Evolutionary conservation across 2,329 filamentous ascomycete species (phyloP).

Genomic region (Diaporthe caulivora): DNA sequence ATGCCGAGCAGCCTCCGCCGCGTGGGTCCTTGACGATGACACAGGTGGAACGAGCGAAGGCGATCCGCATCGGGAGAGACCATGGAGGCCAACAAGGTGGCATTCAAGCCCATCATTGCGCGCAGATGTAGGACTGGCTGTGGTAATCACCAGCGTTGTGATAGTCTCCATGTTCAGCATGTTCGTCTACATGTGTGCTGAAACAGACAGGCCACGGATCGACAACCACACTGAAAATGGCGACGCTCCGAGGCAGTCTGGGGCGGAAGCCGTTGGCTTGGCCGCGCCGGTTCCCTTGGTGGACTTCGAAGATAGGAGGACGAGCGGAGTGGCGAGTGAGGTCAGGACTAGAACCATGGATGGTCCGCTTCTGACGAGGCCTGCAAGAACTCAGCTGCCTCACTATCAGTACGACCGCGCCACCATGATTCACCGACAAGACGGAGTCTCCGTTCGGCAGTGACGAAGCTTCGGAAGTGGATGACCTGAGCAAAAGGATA

Average conservation of each 20-base stretch:
- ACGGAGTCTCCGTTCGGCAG: not conserved
- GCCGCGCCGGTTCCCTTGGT: not conserved
- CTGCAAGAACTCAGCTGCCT: not conserved
- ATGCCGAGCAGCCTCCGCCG: not conserved
- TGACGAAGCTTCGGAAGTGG: not conserved
- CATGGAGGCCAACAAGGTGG: constrained; percentile 45
- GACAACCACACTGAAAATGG: not conserved
- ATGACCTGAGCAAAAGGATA: not conserved
- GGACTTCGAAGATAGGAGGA: not conserved
- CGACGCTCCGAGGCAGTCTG: not conserved
- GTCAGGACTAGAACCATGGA: not conserved
- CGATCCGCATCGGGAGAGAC: constrained; percentile 53
- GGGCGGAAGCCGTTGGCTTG: not conserved
- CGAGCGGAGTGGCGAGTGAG: not conserved
- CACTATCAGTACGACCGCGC: not conserved
- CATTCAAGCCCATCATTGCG: constrained; percentile 56
- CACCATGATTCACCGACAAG: not conserved
- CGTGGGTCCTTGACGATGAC: constrained; percentile 54
- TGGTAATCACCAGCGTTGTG: constrained; percentile 54
- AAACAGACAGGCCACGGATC: not conserved
- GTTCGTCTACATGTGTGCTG: constrained; percentile 6
- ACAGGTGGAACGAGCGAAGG: constrained; percentile 65
- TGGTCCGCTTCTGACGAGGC: too few relatives aligned
- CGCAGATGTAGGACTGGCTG: constrained; percentile 61
- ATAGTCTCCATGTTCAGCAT: constrained; percentile 41